A percentile compares a stretch with the other conserved stretches of the same genome.
phyloP scores from a whole-genome alignment of 2,329 filamentous ascomycete species.

The Neopestalotiopsis rosae region DNA sequence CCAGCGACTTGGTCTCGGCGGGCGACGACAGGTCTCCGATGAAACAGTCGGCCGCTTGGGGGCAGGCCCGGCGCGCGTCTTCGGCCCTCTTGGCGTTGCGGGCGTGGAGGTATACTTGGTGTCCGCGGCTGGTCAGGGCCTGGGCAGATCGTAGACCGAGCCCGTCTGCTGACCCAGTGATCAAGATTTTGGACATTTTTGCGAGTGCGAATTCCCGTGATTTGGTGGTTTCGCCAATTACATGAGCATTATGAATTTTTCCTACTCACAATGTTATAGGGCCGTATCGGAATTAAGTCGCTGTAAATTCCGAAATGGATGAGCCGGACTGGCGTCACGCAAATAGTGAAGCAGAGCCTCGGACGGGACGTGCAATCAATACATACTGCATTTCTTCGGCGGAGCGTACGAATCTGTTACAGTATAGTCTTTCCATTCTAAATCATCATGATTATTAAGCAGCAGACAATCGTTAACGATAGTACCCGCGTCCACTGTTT shows the following conservation, averaged over 20 bases:
- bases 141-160: conserved; percentile 58
- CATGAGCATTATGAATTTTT: neutral
- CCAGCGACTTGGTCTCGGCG: conserved; percentile 55
- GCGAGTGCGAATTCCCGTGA: neutral
- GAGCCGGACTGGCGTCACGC: neutral
- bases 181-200: conserved; percentile 35
- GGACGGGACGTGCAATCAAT: neutral
- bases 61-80: conserved; percentile 52
- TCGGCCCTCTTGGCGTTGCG: conserved; percentile 58
- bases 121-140: conserved; percentile 54
- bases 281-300: neutral
- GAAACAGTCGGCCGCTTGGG: conserved; percentile 55
- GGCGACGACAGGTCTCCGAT: conserved; percentile 58
- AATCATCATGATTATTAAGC: neutral
- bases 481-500: neutral
- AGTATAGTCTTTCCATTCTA: too few relatives aligned
- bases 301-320: neutral
- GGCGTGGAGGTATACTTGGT: conserved; percentile 61
- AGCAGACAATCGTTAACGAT: neutral
- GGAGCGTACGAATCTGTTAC: too few relatives aligned
- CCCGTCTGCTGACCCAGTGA: conserved; percentile 64
- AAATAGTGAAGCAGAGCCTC: neutral
- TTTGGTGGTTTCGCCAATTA: neutral
- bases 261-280: neutral
- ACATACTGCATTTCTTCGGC: neutral